These are phyloP conservation scores for Grosmannia huntii DNA, from an alignment of 2,329 filamentous ascomycete species.

Conservation along the genomic window DNA sequence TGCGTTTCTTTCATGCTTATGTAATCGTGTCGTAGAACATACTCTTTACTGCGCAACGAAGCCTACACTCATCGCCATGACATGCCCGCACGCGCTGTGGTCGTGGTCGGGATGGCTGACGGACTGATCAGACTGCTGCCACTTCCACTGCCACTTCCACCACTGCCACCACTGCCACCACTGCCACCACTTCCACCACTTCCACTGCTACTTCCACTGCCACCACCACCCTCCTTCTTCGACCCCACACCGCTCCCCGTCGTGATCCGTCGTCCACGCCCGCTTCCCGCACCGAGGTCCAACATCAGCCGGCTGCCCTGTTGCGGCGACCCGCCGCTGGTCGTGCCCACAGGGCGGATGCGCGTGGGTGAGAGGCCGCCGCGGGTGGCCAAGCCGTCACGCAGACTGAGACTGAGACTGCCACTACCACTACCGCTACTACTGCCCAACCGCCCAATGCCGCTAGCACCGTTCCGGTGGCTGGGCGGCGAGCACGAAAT, in stretches of 20 bases:
- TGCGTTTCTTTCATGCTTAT: no score
- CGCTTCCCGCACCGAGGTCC: no score
- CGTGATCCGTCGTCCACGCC: conserved; percentile 27
- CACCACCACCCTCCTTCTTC: conserved; percentile 1
- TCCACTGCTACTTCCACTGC: background rate
- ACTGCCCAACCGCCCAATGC: conserved; percentile 11
- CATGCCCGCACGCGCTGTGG: background rate
- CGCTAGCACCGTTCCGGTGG: conserved; percentile 12
- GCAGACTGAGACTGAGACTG: conserved; percentile 2
- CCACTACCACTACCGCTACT: conserved; percentile 15
- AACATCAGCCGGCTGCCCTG: conserved; percentile 18
- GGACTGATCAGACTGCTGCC: no score
- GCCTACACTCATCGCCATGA: background rate
- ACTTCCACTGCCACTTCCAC: no score
- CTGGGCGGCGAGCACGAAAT: conserved; percentile 35
- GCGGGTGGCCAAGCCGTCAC: conserved; percentile 3
- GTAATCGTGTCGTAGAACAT: no score
- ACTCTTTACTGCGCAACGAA: no score
- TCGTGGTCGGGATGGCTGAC: no score
- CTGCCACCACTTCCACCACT: no score
- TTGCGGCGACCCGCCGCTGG: conserved; percentile 6
- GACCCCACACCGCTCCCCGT: conserved; percentile 22
- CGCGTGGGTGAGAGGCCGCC: conserved; percentile 16
- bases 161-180: no score
- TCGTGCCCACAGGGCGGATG: conserved; percentile 11